Conservation (phyloP, 108 stramenopile species). For the Phaeodactylum tricornutum region DNA sequence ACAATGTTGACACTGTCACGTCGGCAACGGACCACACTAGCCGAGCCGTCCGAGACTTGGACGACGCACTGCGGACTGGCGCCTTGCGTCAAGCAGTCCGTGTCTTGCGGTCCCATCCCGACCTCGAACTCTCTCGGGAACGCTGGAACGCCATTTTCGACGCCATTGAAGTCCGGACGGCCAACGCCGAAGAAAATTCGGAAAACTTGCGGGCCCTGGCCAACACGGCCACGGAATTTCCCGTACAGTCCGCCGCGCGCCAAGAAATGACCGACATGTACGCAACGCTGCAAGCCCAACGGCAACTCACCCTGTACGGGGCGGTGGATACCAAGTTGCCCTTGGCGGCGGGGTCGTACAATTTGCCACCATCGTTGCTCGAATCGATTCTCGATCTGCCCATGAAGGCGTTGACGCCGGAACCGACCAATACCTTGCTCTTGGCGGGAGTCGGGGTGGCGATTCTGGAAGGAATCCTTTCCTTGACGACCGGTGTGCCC, state of each 20-base stretch:
- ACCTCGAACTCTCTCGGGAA: conserved; percentile 8
- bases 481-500: conserved; percentile 31
- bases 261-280: conserved; percentile 76
- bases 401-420: conserved; percentile 68
- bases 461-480: conserved; percentile 42
- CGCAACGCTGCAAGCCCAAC: conserved; percentile 24
- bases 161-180: conserved; percentile 60
- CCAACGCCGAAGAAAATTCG: conserved; percentile 42
- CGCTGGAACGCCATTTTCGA: conserved; percentile 41
- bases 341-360: conserved; percentile 56
- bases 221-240: conserved; percentile 29
- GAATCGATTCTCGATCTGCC: conserved; percentile 55
- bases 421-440: conserved; percentile 57
- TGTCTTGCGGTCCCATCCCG: neutral
- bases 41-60: neutral
- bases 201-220: conserved; percentile 22
- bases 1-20: no score
- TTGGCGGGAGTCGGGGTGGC: conserved; percentile 55
- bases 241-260: conserved; percentile 38
- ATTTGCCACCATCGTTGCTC: conserved; percentile 52
- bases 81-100: neutral
- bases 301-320: conserved; percentile 49
- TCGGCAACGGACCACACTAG: neutral
- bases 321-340: conserved; percentile 27
- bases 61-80: neutral